Evolutionary conservation across 495 filamentous ascomycete genomes (phyloP).

Genomic region (Neurospora pannonica): DNA sequence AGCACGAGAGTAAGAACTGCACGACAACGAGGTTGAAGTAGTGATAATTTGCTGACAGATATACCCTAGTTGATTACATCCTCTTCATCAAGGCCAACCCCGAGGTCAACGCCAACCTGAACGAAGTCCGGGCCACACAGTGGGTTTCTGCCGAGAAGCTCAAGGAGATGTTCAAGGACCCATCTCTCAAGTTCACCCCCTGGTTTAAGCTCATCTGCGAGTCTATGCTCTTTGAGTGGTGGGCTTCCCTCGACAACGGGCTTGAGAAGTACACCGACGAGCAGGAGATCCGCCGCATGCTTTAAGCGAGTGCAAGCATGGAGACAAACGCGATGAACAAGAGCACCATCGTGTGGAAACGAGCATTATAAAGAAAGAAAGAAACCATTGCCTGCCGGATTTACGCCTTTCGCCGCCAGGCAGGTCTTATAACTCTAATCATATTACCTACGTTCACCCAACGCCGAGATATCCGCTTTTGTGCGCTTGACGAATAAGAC

Average conservation of each 20-base stretch:
- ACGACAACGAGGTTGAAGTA: not conserved
- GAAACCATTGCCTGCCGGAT: not conserved
- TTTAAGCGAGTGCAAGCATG: not conserved
- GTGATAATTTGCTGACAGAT: conserved; percentile 6
- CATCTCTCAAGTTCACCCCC: conserved; percentile 76
- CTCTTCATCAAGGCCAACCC: conserved; percentile 95
- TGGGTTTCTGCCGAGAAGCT: conserved; percentile 80
- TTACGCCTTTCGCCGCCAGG: not conserved
- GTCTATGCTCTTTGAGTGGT: conserved; percentile 98
- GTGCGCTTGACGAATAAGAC: conserved; percentile 10
- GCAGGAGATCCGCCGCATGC: conserved; percentile 80
- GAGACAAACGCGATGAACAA: not conserved
- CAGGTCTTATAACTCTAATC: not conserved
- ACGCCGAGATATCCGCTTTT: conserved; percentile 18
- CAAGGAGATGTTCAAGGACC: conserved; percentile 75
- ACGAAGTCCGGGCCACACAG: conserved; percentile 75
- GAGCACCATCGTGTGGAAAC: not conserved
- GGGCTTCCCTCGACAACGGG: conserved; percentile 71
- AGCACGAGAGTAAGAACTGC: conserved; percentile 79
- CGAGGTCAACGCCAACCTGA: conserved; percentile 66
- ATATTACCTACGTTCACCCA: not conserved
- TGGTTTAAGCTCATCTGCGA: conserved; percentile 99
- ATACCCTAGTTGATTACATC: conserved; percentile 82
- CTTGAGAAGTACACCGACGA: conserved; percentile 82
- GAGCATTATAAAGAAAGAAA: not conserved